Evolutionary conservation across 495 filamentous ascomycete species (phyloP).

Genomic region (Trichoderma reesei): DNA sequence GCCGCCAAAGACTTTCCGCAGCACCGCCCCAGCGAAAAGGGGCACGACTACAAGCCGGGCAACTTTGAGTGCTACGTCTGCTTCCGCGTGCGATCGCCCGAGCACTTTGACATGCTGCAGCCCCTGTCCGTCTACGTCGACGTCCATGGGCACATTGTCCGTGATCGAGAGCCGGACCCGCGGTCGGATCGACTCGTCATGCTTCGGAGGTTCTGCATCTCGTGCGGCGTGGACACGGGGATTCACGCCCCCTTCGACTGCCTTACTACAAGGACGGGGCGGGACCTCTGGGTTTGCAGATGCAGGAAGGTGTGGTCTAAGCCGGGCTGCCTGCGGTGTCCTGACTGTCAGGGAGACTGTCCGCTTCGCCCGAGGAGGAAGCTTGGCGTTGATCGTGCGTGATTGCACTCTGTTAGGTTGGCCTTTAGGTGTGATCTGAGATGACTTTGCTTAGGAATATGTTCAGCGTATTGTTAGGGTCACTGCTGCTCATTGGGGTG

Average conservation of each 20-base stretch:
- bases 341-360: slow-evolving; percentile 14
- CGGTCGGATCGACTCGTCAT: slow-evolving; percentile 12
- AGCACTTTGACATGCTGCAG: slow-evolving; percentile 18
- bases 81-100: slow-evolving; percentile 15
- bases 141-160: slow-evolving; percentile 1
- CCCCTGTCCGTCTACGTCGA: slow-evolving; percentile 10
- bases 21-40: slow-evolving; percentile 15
- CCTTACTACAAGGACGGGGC: slow-evolving; percentile 15
- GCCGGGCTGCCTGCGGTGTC: slow-evolving; percentile 12
- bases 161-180: slow-evolving; percentile 11
- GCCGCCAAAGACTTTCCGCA: slow-evolving; percentile 20
- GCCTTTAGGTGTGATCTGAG: not conserved
- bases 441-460: no score
- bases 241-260: slow-evolving; percentile 18
- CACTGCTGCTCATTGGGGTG: not conserved
- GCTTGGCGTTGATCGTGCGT: not conserved
- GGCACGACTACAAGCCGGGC: slow-evolving; percentile 4
- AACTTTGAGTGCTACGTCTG: slow-evolving; percentile 21
- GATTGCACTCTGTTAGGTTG: not conserved
- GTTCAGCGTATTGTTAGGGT: not conserved
- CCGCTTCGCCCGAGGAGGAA: slow-evolving; percentile 12
- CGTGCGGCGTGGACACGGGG: slow-evolving; percentile 18
- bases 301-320: slow-evolving; percentile 13
- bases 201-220: slow-evolving; percentile 21
- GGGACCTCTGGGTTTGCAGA: slow-evolving; percentile 18